phyloP scores from a whole-genome alignment of 495 filamentous ascomycete genomes.

The Neurospora tetraspora region DNA sequence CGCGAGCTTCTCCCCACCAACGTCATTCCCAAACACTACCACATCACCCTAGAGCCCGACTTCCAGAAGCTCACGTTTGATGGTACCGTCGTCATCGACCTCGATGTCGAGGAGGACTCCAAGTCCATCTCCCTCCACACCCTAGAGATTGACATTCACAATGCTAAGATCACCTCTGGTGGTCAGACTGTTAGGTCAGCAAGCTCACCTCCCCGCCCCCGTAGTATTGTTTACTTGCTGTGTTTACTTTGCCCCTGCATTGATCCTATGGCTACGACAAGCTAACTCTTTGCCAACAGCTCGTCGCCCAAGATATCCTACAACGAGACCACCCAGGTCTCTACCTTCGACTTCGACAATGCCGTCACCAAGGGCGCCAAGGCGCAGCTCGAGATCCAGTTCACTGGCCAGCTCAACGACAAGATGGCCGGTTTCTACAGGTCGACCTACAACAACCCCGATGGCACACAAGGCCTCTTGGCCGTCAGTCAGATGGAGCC shows the following conservation, averaged over 20 bases:
- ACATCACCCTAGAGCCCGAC: slow-evolving; percentile 64
- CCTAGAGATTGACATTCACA: slow-evolving; percentile 75
- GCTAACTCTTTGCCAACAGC: slow-evolving; percentile 20
- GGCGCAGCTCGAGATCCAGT: slow-evolving; percentile 56
- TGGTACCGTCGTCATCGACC: slow-evolving; percentile 57
- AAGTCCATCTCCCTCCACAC: slow-evolving; percentile 82
- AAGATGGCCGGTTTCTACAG: slow-evolving; percentile 79
- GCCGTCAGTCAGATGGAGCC: slow-evolving; percentile 79
- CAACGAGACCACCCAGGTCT: slow-evolving; percentile 53
- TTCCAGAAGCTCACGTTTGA: slow-evolving; percentile 61
- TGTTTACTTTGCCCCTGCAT: neutral
- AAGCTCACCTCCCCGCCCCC: neutral
- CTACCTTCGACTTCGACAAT: slow-evolving; percentile 53
- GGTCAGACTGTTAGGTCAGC: slow-evolving; percentile 35
- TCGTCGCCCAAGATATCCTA: slow-evolving; percentile 47
- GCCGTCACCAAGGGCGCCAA: slow-evolving; percentile 48
- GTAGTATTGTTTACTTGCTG: neutral
- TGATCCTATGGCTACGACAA: neutral
- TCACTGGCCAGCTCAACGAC: slow-evolving; percentile 60
- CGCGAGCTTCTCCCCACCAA: slow-evolving; percentile 55
- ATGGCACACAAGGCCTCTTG: slow-evolving; percentile 53
- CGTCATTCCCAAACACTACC: slow-evolving; percentile 57
- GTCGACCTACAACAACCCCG: slow-evolving; percentile 58
- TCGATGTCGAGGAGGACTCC: slow-evolving; percentile 79
- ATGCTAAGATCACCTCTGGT: slow-evolving; percentile 52